Conservation (phyloP, 2,329 filamentous ascomycete genomes). For the Diaporthe sp. region DNA sequence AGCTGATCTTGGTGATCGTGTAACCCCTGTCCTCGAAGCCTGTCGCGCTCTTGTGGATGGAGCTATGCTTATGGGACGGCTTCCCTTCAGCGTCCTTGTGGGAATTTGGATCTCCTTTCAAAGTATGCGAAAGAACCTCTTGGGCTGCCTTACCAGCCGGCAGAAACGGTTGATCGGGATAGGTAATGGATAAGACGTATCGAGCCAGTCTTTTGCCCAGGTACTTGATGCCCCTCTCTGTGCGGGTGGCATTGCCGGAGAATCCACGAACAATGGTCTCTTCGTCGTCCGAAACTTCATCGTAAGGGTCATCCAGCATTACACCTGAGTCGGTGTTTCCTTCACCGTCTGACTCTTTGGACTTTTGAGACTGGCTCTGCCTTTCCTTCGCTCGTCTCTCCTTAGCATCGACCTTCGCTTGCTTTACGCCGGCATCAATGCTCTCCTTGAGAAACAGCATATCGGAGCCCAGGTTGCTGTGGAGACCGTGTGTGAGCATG, state of each 20-base stretch:
- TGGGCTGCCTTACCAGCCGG: slow-evolving; percentile 70
- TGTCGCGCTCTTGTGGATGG: slow-evolving; percentile 56
- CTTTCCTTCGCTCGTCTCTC: slow-evolving; percentile 68
- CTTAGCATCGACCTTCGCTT: slow-evolving; percentile 79
- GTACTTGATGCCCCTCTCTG: slow-evolving; percentile 96
- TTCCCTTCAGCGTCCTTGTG: slow-evolving; percentile 51
- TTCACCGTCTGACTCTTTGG: slow-evolving; percentile 39
- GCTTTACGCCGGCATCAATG: slow-evolving; percentile 85
- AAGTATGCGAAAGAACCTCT: slow-evolving; percentile 57
- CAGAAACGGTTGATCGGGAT: slow-evolving; percentile 91
- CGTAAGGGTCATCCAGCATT: slow-evolving; percentile 44
- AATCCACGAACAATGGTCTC: slow-evolving; percentile 92
- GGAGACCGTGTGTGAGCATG: slow-evolving; percentile 91
- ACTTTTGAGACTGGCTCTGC: slow-evolving; percentile 46
- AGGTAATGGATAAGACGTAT: slow-evolving; percentile 90
- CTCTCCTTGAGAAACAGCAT: slow-evolving; percentile 98
- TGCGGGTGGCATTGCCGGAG: slow-evolving; percentile 88
- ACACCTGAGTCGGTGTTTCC: slow-evolving; percentile 18
- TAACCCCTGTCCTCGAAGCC: slow-evolving; percentile 71
- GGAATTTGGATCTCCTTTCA: slow-evolving; percentile 57
- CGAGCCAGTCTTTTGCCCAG: slow-evolving; percentile 94
- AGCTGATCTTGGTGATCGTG: slow-evolving; percentile 93
- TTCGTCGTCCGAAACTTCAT: slow-evolving; percentile 70
- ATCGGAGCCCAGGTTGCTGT: slow-evolving; percentile 95
- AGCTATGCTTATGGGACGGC: slow-evolving; percentile 63